phyloP scores from a whole-genome alignment of 2,329 filamentous ascomycete species.

The Camillea tinctor region DNA sequence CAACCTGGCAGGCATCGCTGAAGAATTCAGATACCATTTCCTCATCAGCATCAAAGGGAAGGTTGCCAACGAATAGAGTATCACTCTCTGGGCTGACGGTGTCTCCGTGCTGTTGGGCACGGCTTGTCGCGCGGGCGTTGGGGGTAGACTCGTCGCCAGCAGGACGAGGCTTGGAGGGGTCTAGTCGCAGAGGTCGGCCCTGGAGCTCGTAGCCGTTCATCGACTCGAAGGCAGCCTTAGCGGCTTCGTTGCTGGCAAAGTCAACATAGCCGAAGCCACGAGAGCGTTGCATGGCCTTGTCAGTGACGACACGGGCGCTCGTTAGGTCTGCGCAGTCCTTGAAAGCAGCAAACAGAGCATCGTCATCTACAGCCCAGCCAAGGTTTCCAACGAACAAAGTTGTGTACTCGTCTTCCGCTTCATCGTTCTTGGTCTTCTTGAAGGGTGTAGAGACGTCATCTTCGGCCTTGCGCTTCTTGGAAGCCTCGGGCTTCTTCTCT shows the following conservation, averaged over 20 bases:
- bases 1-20: conserved; percentile 65
- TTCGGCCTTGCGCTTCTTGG: conserved; percentile 69
- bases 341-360: conserved; percentile 78
- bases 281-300: conserved; percentile 77
- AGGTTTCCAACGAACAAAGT: conserved; percentile 90
- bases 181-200: conserved; percentile 72
- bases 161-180: conserved; percentile 70
- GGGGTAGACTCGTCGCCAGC: conserved; percentile 51
- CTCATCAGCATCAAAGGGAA: conserved; percentile 81
- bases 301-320: conserved; percentile 77
- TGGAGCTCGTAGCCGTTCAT: conserved; percentile 76
- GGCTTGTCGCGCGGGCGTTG: conserved; percentile 59
- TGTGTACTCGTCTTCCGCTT: conserved; percentile 45
- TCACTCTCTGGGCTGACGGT: conserved; percentile 75
- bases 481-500: conserved; percentile 45
- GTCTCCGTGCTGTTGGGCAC: conserved; percentile 73
- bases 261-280: conserved; percentile 95
- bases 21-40: conserved; percentile 74
- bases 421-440: conserved; percentile 69
- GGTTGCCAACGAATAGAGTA: conserved; percentile 89
- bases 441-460: conserved; percentile 45
- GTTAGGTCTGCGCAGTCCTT: conserved; percentile 71
- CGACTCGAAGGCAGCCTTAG: conserved; percentile 68
- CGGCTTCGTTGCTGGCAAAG: conserved; percentile 67
- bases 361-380: conserved; percentile 87